Evolutionary conservation across 306 rosid genomes (phyloP).

Genomic region (Vachellia pachyceras): DNA sequence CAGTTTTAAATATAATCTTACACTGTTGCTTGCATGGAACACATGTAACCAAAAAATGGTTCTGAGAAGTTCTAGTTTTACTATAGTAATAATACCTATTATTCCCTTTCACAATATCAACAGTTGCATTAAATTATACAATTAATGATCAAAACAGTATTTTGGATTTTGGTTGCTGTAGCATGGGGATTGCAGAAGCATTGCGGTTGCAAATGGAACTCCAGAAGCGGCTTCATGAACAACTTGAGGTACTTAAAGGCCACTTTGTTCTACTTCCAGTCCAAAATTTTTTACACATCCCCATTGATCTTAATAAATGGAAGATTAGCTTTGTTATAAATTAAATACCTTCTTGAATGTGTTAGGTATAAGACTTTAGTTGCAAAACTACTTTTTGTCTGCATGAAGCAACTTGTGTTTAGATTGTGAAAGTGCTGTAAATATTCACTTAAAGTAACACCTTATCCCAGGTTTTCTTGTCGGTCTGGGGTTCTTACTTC

Average conservation of each 20-base stretch:
- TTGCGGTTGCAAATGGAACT: conserved; percentile 94
- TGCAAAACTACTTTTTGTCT: background rate
- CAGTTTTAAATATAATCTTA: conserved; percentile 5
- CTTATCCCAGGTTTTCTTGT: background rate
- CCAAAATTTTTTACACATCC: background rate
- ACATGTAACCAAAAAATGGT: background rate
- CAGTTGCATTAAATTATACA: conserved; percentile 18
- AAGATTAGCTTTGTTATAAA: background rate
- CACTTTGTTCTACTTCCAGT: conserved; percentile 2
- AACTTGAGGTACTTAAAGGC: conserved; percentile 75
- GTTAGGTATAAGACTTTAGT: background rate
- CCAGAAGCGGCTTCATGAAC: conserved; percentile 98
- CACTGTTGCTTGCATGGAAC: background rate
- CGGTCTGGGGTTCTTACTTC: background rate
- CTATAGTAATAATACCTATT: background rate
- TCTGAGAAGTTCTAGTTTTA: background rate
- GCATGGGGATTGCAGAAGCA: conserved; percentile 87
- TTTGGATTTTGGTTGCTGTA: conserved; percentile 53
- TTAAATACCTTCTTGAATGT: background rate
- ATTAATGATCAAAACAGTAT: conserved; percentile 23
- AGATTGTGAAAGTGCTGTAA: background rate
- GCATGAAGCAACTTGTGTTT: background rate
- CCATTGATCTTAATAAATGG: background rate
- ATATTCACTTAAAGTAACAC: background rate
- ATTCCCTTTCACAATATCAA: conserved; percentile 12